Base-by-base conservation (phyloP, 2,329 filamentous ascomycete species). In the Penicillium freii region DNA sequence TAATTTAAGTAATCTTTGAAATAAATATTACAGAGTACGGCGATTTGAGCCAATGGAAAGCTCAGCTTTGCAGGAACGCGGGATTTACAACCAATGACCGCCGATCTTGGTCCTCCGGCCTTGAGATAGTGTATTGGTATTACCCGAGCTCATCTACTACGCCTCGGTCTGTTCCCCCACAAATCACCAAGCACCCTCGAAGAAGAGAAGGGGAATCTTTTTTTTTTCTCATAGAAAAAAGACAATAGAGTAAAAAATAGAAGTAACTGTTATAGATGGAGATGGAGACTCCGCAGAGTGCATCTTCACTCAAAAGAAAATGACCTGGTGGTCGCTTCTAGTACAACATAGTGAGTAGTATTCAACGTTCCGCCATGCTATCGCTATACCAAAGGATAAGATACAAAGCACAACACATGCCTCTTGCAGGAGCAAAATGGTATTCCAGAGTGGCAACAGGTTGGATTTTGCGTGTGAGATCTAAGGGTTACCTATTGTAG, bases 61-160 rank as follows among this genome's bases (percentile, higher is more conserved):
- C 2, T 1, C 0, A 3, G 0, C 3, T 0, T 3, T 36, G 5
- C 3, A 1, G 15, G 0, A 11, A 1, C 9, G 11, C 54, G 54
- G 54, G 3, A 3, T 2, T 2, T 4, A 1, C 0, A 13, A 19
- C 42, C 49, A 57, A 57, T 53, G 0, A 17, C 0, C 1, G 0
- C 0, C 9, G 1, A 15, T 1, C 1, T 11, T 7, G 3, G 0
- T 3, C 11, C 11, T 19, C 15, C 36, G 40, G 21, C 21, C 36
- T 19, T 25, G 34, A 53, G 54, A 57, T 57, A 47, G 43, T 36
- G 54, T 57, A 57, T 53, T 40, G 4, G 54, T 53, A 57, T 39
- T 58, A 55, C 45, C 8, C 23, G 13, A 44, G 23, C 13, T 36
- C 46, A 39, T 23, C 29, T 17, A 25, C 21, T 21, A 17, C 15